A percentile compares a stretch with the other conserved stretches of the same genome.
Conservation (phyloP, 331 rosid genomes). For the Acacia concinna region DNA sequence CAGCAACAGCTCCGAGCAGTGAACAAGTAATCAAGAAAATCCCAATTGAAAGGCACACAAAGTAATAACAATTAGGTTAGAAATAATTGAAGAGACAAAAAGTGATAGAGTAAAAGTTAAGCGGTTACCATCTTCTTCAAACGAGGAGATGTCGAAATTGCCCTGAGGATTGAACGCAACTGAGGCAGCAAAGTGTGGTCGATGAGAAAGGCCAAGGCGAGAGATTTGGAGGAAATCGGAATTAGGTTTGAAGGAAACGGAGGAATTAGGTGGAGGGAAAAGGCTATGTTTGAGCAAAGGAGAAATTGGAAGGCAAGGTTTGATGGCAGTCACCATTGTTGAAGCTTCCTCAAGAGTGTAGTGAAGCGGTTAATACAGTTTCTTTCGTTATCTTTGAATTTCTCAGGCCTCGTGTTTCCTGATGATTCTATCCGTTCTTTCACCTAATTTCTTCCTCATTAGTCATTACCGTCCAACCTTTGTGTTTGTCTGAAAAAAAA, state of each 20-base stretch:
- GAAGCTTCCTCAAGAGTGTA: background rate
- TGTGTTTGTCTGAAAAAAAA: too few species aligned
- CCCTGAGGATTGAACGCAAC: constrained; percentile 90
- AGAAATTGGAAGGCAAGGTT: constrained; percentile 55
- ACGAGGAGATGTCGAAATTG: constrained; percentile 70
- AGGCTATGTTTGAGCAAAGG: constrained; percentile 39
- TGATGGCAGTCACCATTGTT: constrained; percentile 59
- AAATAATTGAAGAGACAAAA: background rate
- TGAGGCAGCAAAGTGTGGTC: constrained; percentile 50
- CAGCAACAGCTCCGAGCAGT: background rate
- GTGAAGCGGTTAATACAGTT: constrained; percentile 38
- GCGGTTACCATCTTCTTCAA: constrained; percentile 57
- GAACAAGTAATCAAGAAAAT: background rate
- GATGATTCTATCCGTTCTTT: background rate
- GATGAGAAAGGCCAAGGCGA: constrained; percentile 24
- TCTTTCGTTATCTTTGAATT: constrained; percentile 29
- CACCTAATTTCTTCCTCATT: background rate
- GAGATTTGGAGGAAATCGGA: constrained; percentile 35
- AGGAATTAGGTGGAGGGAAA: constrained; percentile 26
- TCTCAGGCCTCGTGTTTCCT: constrained; percentile 32
- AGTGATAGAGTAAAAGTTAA: background rate
- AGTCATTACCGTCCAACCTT: background rate
- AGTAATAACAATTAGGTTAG: background rate
- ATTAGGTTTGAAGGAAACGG: constrained; percentile 40
- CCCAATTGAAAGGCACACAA: background rate